These are phyloP conservation scores for Teratosphaeria zuluensis DNA, from an alignment of 2,329 filamentous ascomycete species.

Conservation along the genomic window DNA sequence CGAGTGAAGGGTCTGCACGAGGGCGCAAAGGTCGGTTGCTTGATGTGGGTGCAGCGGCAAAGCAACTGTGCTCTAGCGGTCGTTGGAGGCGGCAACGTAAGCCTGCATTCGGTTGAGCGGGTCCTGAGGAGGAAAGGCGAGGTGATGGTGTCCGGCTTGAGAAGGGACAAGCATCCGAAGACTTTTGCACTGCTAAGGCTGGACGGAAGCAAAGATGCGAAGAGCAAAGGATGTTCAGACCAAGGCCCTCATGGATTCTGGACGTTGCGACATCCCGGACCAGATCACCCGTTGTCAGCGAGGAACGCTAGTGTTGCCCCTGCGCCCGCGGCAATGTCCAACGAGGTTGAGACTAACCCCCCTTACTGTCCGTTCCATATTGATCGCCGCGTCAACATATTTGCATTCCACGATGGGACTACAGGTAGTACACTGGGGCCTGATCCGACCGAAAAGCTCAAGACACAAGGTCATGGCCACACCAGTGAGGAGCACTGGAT, in stretches of 20 bases:
- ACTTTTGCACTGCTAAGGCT: conserved; percentile 17
- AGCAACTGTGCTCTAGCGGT: conserved; percentile 52
- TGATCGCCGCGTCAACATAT: conserved; percentile 71
- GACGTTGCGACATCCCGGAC: conserved; percentile 21
- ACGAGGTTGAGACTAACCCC: conserved; percentile 65
- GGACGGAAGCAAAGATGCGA: conserved; percentile 6
- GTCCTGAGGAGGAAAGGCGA: conserved; percentile 30
- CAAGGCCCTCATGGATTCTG: conserved; percentile 31
- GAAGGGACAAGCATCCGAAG: conserved; percentile 18
- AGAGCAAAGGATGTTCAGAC: conserved; percentile 11
- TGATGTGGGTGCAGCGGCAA: conserved; percentile 55
- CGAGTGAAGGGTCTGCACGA: conserved; percentile 48
- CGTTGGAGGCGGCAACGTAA: conserved; percentile 55
- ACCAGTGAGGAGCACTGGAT: conserved; percentile 17
- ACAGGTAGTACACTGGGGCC: background rate
- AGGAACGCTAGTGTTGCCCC: background rate
- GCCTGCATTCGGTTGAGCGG: conserved; percentile 53
- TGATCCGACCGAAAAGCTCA: conserved; percentile 7
- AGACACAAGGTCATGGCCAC: conserved; percentile 14
- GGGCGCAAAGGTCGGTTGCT: conserved; percentile 48
- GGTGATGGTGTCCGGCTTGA: conserved; percentile 42
- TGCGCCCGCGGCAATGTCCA: background rate
- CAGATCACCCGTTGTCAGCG: background rate
- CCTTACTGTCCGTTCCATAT: conserved; percentile 96
- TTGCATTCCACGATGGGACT: conserved; percentile 44